These are phyloP conservation scores for Pseudogymnoascus sp. DNA, from an alignment of 2,329 filamentous ascomycete species.

Conservation along the genomic window DNA sequence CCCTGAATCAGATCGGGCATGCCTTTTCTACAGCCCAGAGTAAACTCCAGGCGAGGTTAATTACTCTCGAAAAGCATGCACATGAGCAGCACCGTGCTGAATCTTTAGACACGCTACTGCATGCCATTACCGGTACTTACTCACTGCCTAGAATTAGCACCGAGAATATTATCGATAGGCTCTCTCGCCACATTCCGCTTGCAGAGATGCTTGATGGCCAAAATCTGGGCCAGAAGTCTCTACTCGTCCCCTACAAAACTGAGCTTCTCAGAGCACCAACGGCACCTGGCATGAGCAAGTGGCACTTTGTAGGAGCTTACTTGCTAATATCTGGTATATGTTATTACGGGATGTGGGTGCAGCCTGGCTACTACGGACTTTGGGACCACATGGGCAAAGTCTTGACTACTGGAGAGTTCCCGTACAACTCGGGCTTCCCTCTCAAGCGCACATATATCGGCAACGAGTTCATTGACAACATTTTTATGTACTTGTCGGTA, in stretches of 20 bases:
- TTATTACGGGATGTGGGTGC: neutral
- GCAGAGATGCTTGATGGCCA: conserved; percentile 14
- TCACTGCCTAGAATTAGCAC: neutral
- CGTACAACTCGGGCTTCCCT: neutral
- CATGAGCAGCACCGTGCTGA: neutral
- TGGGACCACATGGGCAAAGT: neutral
- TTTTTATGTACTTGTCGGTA: conserved; percentile 5
- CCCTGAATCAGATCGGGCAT: neutral
- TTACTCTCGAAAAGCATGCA: neutral
- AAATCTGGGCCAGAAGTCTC: neutral
- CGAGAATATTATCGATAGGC: conserved; percentile 12
- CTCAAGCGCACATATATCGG: neutral
- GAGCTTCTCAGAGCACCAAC: neutral
- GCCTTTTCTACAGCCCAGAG: neutral
- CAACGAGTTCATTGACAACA: neutral
- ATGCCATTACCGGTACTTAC: neutral
- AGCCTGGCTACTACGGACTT: neutral
- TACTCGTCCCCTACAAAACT: neutral
- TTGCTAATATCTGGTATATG: neutral
- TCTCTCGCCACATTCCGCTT: conserved; percentile 14
- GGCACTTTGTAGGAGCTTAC: neutral
- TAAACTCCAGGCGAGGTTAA: neutral
- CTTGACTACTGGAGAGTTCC: conserved; percentile 5
- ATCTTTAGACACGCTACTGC: neutral
- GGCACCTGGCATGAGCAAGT: neutral